A percentile compares a stretch with the other conserved stretches of the same genome.
phyloP scores from a whole-genome alignment of 352 stramenopile species.

The Globisporangium canariense region DNA sequence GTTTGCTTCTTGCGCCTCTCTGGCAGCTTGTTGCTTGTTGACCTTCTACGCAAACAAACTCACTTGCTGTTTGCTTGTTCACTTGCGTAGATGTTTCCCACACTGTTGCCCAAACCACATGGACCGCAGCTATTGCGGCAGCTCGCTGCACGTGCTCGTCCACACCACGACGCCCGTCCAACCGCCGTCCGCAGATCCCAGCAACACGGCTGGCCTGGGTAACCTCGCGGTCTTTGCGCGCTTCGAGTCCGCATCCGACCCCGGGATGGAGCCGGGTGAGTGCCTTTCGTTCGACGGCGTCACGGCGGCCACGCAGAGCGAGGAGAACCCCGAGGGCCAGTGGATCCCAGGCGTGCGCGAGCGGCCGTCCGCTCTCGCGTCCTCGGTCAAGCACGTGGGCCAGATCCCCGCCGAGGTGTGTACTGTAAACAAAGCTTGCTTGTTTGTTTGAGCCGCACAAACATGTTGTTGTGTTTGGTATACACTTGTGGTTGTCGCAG shows the following conservation, averaged over 20 bases:
- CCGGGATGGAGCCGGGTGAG: constrained; percentile 32
- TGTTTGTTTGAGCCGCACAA: not conserved
- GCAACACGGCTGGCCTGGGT: constrained; percentile 15
- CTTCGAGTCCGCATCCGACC: constrained; percentile 31
- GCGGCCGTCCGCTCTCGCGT: constrained; percentile 26
- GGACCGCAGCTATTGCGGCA: constrained; percentile 35
- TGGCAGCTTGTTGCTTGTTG: constrained; percentile 1
- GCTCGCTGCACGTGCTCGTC: constrained; percentile 24
- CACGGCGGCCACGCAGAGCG: constrained; percentile 32
- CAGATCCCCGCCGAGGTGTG: constrained; percentile 7
- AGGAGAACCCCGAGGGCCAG: constrained; percentile 51
- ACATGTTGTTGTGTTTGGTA: not conserved
- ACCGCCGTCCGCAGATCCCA: not conserved
- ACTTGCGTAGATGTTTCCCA: constrained; percentile 25
- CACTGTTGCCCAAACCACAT: constrained; percentile 38
- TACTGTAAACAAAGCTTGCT: not conserved
- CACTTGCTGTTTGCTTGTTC: not conserved
- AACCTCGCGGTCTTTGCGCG: constrained; percentile 28
- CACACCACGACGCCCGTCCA: constrained; percentile 2
- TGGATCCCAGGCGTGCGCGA: constrained; percentile 59
- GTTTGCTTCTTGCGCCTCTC: not conserved
- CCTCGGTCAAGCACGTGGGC: constrained; percentile 17
- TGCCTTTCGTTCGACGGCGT: constrained; percentile 44
- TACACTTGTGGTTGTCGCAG: not conserved
- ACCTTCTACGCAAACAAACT: not conserved